Base-by-base conservation (phyloP, 306 rosid species). In the Abrus precatorius region DNA sequence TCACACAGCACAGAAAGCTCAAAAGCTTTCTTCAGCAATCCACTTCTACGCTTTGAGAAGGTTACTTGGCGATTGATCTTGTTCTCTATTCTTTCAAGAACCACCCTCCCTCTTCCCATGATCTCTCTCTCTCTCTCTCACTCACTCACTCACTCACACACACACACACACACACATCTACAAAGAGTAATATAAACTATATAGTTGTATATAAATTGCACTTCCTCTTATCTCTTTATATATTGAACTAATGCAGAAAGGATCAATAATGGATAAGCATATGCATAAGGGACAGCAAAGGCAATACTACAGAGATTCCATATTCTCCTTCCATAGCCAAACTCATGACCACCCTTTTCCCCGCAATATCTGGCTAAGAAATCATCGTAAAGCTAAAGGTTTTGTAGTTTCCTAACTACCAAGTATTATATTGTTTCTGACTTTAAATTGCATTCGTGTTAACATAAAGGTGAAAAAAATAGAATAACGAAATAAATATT, bases 21-120 rank as follows among this genome's bases (percentile, higher is more conserved):
- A 30, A 75, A 85, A 1, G 97, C 96, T 81, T 94, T 94, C 97
- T 94, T 94, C 54, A 90, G 75, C 83, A 94, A 84, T 14, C 98
- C 96, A 60, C 85, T 87, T 48, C 96, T 87, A 0, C 98, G 60
- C 87, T 94, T 92, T 66, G 98, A 85, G 80, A 94, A 94, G 2
- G 94, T 90, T 10, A 94, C 98, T 84, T 92, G 97, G 9, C 97
- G 77, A 68, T 92, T 94, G 54, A 88, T 91, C 84, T 89, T 94
- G 90, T 92, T 94, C 86, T 94, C 93, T 82, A 94, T 94, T 79
- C 94, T 94, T 87, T 90, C 97, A 65, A 94, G 29, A n/a, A 89
- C 93, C 36, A 92, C 97, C 56, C 82, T 90, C 47, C 97, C 94
- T 73, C 98, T 94, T 75, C 95, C 98, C 95, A 92, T 83, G 4